Base-by-base conservation (phyloP, 2,329 filamentous ascomycete genomes). In the Acarospora socialis region DNA sequence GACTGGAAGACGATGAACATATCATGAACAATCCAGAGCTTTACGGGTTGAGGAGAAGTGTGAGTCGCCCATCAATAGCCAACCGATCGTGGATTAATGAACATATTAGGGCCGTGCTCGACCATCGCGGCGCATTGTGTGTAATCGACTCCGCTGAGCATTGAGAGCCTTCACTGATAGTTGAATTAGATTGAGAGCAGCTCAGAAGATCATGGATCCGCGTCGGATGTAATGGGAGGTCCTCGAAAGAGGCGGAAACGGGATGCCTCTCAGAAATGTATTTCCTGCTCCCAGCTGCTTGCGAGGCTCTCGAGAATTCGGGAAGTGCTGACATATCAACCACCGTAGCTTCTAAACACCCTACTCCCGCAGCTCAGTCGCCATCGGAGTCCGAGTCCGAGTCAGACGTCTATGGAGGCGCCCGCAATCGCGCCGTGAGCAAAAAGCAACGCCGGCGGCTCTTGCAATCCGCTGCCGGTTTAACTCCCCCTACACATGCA, bases 11-110 rank as follows among this genome's bases (percentile, higher is more conserved):
- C 46, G 78, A 90, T 37, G 77, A 84, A 28, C 86, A 76, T 50
- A 93, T 95, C 46, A 70, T 77, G 47, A 80, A 82, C 50, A 92
- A 98, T 49, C 90, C 90, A 26, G 84, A 93, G 58, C 66, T 98
- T 6, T 98, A 95, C 61, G 90, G 90, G 28, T 66, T 98, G 44
- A 75, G 90, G 46, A 73, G 90, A 61, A 98, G 90, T 63, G 86
- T 90, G 76, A 41, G 79, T 58, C 31, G n/a, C 7, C 5, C 14
- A 4, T 31, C 19, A 12, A 16, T 23, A 31, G 17, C 35, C 42
- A 40, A 52, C 55, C 61, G 48, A 60, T 48, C 41, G 28, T 32
- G 32, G 36, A 30, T 39, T 32, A 34, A n/a, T n/a, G n/a, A n/a
- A n/a, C n/a, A n/a, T n/a, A n/a, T 20, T 41, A 68, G 65, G 63